A percentile compares a stretch with the other conserved stretches of the same genome.
Conservation (phyloP, 345 rosid species). For the Gossypium herbaceum region DNA sequence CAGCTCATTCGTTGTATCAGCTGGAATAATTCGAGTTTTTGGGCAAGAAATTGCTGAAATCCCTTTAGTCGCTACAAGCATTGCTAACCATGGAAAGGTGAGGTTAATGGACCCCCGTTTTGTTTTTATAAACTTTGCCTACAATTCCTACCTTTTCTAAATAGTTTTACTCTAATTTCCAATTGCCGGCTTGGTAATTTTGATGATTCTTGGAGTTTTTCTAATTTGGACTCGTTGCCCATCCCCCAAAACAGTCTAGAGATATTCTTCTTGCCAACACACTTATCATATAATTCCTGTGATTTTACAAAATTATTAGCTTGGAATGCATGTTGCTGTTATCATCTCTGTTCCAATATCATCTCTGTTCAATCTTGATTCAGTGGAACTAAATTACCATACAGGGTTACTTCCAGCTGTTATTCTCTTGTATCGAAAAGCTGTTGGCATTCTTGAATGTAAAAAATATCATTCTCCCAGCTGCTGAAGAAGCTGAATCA, state of each 20-base stretch:
- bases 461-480: slow-evolving; percentile 62
- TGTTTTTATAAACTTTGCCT: neutral
- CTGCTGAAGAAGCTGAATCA: slow-evolving; percentile 81
- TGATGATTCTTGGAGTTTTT: neutral
- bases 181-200: neutral
- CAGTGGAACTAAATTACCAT: neutral
- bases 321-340: neutral
- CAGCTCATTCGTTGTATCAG: slow-evolving; percentile 78
- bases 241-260: neutral
- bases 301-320: neutral
- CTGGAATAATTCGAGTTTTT: slow-evolving; percentile 72
- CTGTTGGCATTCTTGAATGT: slow-evolving; percentile 54
- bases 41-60: slow-evolving; percentile 89
- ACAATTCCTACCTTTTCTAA: neutral
- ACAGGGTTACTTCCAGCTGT: slow-evolving; percentile 73
- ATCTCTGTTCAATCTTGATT: neutral
- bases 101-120: slow-evolving; percentile 13
- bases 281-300: neutral
- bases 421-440: slow-evolving; percentile 71
- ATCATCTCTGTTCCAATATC: neutral
- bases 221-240: neutral
- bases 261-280: neutral
- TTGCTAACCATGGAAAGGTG: slow-evolving; percentile 71
- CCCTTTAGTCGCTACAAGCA: slow-evolving; percentile 86
- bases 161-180: neutral